phyloP scores from a whole-genome alignment of 257 asterid species.

The Nicotiana knightiana region DNA sequence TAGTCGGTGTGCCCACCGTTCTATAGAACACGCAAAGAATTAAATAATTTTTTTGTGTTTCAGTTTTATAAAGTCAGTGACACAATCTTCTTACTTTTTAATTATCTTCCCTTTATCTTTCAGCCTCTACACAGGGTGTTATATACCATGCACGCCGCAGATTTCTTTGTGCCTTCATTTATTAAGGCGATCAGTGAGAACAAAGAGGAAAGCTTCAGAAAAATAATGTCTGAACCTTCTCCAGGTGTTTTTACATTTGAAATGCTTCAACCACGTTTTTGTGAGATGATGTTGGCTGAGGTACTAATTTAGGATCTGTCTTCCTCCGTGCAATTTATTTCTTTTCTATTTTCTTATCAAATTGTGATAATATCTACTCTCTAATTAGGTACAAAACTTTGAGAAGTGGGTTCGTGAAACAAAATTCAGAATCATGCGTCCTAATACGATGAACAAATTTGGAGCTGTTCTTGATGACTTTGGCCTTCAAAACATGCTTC shows the following conservation, averaged over 20 bases:
- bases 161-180: conserved; percentile 72
- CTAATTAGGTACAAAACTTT: conserved; percentile 75
- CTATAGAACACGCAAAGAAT: too few relatives aligned
- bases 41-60: not conserved
- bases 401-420: conserved; percentile 97
- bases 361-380: conserved; percentile 19
- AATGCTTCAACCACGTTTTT: conserved; percentile 85
- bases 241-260: conserved; percentile 85
- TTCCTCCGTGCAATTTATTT: conserved; percentile 20
- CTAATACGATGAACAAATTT: conserved; percentile 80
- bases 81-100: not conserved
- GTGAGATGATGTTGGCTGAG: conserved; percentile 85
- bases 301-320: conserved; percentile 30
- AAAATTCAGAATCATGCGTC: conserved; percentile 94
- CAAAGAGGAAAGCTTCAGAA: conserved; percentile 66
- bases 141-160: conserved; percentile 53
- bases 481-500: conserved; percentile 88
- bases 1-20: too few relatives aligned
- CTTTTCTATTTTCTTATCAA: conserved; percentile 33
- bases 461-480: conserved; percentile 98
- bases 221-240: conserved; percentile 69
- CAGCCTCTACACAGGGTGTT: conserved; percentile 79
- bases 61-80: not conserved
- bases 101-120: conserved; percentile 6
- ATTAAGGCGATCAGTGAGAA: conserved; percentile 59